Evolutionary conservation across 1,284 basidiomycete genomes (phyloP), one percentile per base, ranked within the genome.

Genomic region (Trichosporon asahii): DNA sequence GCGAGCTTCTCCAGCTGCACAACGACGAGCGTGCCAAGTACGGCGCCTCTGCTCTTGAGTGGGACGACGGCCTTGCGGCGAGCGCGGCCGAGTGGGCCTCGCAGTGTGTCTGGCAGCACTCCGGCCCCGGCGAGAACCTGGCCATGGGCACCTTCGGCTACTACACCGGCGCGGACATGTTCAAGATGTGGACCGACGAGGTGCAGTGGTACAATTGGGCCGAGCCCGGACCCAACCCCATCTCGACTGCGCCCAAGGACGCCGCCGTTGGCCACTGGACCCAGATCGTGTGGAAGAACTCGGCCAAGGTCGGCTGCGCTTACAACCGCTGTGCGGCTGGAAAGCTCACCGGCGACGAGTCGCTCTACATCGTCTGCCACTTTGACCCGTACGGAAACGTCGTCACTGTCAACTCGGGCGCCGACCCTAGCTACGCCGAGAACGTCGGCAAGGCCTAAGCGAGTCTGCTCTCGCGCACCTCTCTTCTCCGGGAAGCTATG

Each of bases 251-350:
- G 15, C 7, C 23, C 37, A 27, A 31, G 33, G 7, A 35, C 9
- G 18, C n/a, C 3, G 21, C 1, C 6, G 72, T 76, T 4, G 78
- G 79, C 25, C 81, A 83, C 70, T 83, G 79, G 70, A 82, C 81
- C 35, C 76, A 78, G 70, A 73, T 80, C 60, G 80, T 83, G 23
- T 83, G 82, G 82, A 80, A 83, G 72, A 72, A 23, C 15, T 80
- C 80, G 11, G 76, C 75, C 21, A 35, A 77, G 66, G 40, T 83
- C 31, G 82, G 82, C 14, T 83, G 81, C 66, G 80, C 49, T 3
- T 74, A 73, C 72, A 55, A 64, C 65, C 60, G 67, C 18, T 80
- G 78, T 68, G 60, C 74, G 3, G 74, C 74, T 25, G 74, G 73
- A 61, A 72, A 72, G 18, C 71, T 78, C 68, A 74, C 75, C 66